Evolutionary conservation across 345 rosid genomes (phyloP), one percentile per base, ranked within the genome.

Genomic region (Xanthoceras sorbifolium): DNA sequence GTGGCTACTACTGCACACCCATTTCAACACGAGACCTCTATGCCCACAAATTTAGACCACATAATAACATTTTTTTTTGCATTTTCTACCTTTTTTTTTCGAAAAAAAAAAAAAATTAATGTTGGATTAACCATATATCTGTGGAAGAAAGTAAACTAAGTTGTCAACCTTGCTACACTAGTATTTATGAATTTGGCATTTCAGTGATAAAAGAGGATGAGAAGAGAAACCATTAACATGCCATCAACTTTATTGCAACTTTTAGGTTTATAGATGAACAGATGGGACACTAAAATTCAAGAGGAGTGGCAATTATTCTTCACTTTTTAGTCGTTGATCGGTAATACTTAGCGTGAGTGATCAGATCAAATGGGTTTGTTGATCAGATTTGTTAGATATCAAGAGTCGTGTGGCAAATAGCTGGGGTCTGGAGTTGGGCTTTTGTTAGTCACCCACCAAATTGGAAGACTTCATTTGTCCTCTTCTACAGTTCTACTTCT

Each of bases 331-430:
- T 15, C 6, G 14, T 48, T 10, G 54, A 14, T 48, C 8, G 40
- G 6, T 48, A 48, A 10, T 48, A 48, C 54, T 48, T 48, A 48
- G 17, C 60, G 60, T 54, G 60, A 54, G 60, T 54, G 25, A 55
- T 36, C 57, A 73, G 62, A 14, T 40, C 8, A 52, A 48, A 52
- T 22, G 29, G 4, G 65, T 76, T 71, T 18, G 79, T 69, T 77
- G 67, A 71, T 23, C 66, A 4, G 20, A 52, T 50, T 36, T 63
- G 20, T 23, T 25, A 9, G 26, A 40, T 22, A 1, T 28, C 66
- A 1, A n/a, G 18, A 62, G 36, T 7, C 32, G 12, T 22, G 4
- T 20, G 28, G 9, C 62, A 22, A 22, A 23, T 57, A 9, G 62
- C 5, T 22, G 62, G 28, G 62, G 28, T 57, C 14, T 57, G 6